Percentiles rank a stretch among this genome's conserved stretches.
Conservation (phyloP, 352 stramenopile genomes). For the Globisporangium emineosum region DNA sequence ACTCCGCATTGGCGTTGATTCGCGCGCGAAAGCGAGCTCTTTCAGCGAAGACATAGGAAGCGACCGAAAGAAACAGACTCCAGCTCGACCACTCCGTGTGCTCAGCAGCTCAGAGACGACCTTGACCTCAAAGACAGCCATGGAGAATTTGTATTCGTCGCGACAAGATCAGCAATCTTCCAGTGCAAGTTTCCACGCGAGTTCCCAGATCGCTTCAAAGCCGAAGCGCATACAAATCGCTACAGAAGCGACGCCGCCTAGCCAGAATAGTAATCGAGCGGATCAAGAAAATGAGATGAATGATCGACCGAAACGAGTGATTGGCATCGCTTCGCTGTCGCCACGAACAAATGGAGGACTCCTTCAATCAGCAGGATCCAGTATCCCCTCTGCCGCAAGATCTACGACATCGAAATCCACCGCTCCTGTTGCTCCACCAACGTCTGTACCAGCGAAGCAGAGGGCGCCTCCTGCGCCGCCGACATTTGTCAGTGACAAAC, state of each 20-base stretch:
- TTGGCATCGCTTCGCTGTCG: constrained; percentile 1
- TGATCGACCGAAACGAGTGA: constrained; percentile 7
- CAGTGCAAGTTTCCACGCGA: constrained; percentile 30
- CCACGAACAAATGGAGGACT: not conserved
- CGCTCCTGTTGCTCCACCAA: constrained; percentile 11
- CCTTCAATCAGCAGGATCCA: not conserved
- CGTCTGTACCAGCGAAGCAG: constrained; percentile 20
- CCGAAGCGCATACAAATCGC: constrained; percentile 38
- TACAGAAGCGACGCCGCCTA: constrained; percentile 18
- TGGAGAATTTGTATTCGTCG: constrained; percentile 29
- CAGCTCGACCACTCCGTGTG: constrained; percentile 34
- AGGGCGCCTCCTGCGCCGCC: constrained; percentile 16
- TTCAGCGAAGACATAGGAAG: constrained; percentile 21
- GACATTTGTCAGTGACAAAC: constrained; percentile 19
- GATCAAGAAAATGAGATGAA: constrained; percentile 15
- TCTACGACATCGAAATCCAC: not conserved
- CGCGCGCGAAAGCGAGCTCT: constrained; percentile 22
- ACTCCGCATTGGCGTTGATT: constrained; percentile 35
- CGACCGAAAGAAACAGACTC: constrained; percentile 24
- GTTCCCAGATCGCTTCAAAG: constrained; percentile 20
- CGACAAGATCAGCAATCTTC: constrained; percentile 26
- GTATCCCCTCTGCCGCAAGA: not conserved
- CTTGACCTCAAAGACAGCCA: constrained; percentile 17
- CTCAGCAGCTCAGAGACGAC: constrained; percentile 27
- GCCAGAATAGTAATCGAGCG: not conserved